Base-by-base conservation (phyloP, 1,284 basidiomycete species). In the Leccinum solheimii region DNA sequence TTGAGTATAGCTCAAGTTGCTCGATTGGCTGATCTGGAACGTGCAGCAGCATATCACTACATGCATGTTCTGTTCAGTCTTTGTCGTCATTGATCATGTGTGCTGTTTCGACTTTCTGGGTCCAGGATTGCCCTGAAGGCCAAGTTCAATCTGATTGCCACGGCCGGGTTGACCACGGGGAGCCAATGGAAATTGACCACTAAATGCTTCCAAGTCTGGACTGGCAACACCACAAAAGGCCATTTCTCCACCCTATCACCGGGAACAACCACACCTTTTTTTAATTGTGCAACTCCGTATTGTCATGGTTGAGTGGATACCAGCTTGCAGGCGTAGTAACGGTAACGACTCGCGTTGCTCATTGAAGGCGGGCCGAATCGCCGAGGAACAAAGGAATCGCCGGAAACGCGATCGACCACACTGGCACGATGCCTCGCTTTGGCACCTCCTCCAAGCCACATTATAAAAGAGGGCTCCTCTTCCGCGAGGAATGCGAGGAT, bases 271-370 rank as follows among this genome's bases (percentile, higher is more conserved):
- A 45, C 30, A 53, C 64, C 2, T 27, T 51, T 38, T 32, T 38
- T n/a, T 32, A 58, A 58, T 58, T 53, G 45, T 58, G 21, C 21
- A 52, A 43, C 38, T 21, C 30, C 21, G 36, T 57, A 60, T 63
- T 68, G 58, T 68, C 11, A 52, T 48, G 50, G 50, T 52, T 26
- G 56, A 54, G 40, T 66, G 40, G 67, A 60, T 61, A 70, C 68
- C 32, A 2, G 34, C 11, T 51, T 27, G 5, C 49, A 51, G 26
- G 26, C 14, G 26, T 27, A 10, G 49, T 27, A 10, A 27, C 49
- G 49, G 19, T 43, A 32, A 32, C 59, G 30, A 55, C 38, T 23
- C 45, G 21, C 38, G 8, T 26, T 34, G 13, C 34, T 27, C 43
- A 50, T 58, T 52, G 50, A 16, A 45, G 43, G 10, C n/a, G 40